These are phyloP conservation scores for Komagataella pseudopastoris DNA, from an alignment of 805 yeast genomes.

Conservation along the genomic window DNA sequence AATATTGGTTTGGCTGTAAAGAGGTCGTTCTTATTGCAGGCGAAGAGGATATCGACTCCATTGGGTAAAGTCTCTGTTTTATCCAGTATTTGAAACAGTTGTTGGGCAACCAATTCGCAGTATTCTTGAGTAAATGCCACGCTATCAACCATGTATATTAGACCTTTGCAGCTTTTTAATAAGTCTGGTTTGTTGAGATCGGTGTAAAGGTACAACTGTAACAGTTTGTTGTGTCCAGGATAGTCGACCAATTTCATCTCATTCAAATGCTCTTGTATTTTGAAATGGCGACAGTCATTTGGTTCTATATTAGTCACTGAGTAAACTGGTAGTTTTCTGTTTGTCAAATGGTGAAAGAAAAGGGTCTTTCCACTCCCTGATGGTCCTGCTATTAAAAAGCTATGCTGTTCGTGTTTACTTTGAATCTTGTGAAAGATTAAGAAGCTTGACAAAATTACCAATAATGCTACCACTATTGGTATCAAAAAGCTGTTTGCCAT, in stretches of 20 bases:
- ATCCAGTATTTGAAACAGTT: constrained; percentile 44
- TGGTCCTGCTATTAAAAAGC: constrained; percentile 6
- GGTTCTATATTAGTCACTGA: constrained; percentile 42
- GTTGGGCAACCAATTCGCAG: constrained; percentile 40
- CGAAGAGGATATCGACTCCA: constrained; percentile 65
- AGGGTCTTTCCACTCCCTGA: constrained; percentile 6
- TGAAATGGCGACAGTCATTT: constrained; percentile 21
- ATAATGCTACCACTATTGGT: not conserved
- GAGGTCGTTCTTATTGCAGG: constrained; percentile 76
- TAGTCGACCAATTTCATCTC: constrained; percentile 52
- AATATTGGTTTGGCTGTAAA: constrained; percentile 68
- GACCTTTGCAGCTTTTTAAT: constrained; percentile 39
- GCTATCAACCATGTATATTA: constrained; percentile 70
- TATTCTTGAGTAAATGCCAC: constrained; percentile 34
- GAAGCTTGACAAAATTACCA: not conserved
- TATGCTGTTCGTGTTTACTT: constrained; percentile 1
- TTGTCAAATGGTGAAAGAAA: constrained; percentile 7
- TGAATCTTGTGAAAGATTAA: not conserved
- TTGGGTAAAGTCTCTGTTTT: constrained; percentile 47
- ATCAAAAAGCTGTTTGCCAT: constrained; percentile 9
- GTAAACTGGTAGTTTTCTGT: constrained; percentile 7
- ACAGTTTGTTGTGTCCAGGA: constrained; percentile 81
- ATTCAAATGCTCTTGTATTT: constrained; percentile 21
- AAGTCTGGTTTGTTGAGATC: constrained; percentile 26
- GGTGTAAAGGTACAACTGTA: constrained; percentile 36